Conservation (phyloP, 495 filamentous ascomycete genomes). For the Recurvomyces mirabilis region DNA sequence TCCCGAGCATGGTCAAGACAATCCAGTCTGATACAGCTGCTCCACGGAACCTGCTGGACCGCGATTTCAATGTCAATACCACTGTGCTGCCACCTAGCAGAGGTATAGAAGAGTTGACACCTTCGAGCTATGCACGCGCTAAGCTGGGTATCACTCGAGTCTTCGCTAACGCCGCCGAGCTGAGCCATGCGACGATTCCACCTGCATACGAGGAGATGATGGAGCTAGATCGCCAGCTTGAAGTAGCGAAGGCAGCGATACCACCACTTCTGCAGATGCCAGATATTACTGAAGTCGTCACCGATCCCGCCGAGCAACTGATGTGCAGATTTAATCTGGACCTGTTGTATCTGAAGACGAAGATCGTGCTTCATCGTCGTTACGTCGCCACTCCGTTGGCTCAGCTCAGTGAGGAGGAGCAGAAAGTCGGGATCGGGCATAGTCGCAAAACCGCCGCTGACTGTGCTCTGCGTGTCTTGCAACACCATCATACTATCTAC, state of each 20-base stretch:
- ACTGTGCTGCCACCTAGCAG: conserved; percentile 23
- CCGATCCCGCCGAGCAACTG: conserved; percentile 32
- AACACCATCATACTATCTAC: conserved; percentile 30
- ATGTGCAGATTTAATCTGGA: conserved; percentile 35
- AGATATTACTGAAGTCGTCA: conserved; percentile 32
- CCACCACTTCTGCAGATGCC: conserved; percentile 29
- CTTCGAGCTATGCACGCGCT: conserved; percentile 32
- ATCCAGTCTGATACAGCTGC: conserved; percentile 25
- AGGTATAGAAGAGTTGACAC: conserved; percentile 24
- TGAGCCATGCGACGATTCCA: conserved; percentile 28
- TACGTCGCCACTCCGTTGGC: conserved; percentile 24
- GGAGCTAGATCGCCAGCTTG: conserved; percentile 29
- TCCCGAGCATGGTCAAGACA: conserved; percentile 25
- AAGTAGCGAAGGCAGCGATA: conserved; percentile 29
- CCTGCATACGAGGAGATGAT: conserved; percentile 32
- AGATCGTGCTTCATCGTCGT: conserved; percentile 35
- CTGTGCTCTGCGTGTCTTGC: conserved; percentile 34
- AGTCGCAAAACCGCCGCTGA: conserved; percentile 36
- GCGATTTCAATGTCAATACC: conserved; percentile 29
- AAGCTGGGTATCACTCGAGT: conserved; percentile 32
- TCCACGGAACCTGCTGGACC: conserved; percentile 31
- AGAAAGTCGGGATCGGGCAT: conserved; percentile 17
- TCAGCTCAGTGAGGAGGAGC: conserved; percentile 10
- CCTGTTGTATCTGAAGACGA: conserved; percentile 34
- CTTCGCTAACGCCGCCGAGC: conserved; percentile 38